Conservation (phyloP, 139 green algal genomes). For the Microglena sp. region DNA sequence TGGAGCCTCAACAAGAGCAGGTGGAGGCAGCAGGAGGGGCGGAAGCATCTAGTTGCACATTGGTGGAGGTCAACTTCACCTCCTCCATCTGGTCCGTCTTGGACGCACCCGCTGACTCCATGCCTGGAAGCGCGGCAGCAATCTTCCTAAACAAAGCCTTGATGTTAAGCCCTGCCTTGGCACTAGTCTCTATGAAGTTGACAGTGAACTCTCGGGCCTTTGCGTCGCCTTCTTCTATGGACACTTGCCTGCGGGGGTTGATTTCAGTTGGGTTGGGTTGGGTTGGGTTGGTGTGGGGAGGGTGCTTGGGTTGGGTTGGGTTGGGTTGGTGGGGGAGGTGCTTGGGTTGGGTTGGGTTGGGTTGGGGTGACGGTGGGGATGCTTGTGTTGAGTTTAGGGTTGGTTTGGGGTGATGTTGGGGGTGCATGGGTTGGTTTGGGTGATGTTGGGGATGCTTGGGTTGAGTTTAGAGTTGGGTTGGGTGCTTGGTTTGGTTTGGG, state of each 20-base stretch:
- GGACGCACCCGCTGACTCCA: constrained; percentile 57
- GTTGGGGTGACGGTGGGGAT: too few relatives aligned
- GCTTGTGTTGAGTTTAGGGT: too few relatives aligned
- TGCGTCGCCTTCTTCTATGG: constrained; percentile 88
- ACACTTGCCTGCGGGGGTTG: constrained; percentile 84
- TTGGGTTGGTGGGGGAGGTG: too few relatives aligned
- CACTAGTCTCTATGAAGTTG: constrained; percentile 98
- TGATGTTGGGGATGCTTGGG: too few relatives aligned
- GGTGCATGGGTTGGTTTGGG: not conserved
- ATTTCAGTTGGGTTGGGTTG: too few relatives aligned
- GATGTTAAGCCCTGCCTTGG: constrained; percentile 99
- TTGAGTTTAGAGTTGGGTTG: too few relatives aligned
- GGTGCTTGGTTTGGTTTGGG: too few relatives aligned
- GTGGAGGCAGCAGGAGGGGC: constrained; percentile 17
- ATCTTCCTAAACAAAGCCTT: constrained; percentile 88
- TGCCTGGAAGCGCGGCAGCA: constrained; percentile 87
- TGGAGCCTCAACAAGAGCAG: constrained; percentile 17
- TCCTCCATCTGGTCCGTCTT: constrained; percentile 29
- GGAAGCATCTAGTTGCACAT: constrained; percentile 17
- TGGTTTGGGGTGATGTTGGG: too few relatives aligned
- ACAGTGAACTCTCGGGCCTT: constrained; percentile 87
- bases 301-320: too few relatives aligned
- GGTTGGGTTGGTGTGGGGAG: too few relatives aligned
- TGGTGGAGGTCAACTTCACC: constrained; percentile 20
- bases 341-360: too few relatives aligned